Percentiles rank a stretch among this genome's conserved stretches.
Conservation (phyloP, 208 protist species). For the Entamoeba nuttalli region DNA sequence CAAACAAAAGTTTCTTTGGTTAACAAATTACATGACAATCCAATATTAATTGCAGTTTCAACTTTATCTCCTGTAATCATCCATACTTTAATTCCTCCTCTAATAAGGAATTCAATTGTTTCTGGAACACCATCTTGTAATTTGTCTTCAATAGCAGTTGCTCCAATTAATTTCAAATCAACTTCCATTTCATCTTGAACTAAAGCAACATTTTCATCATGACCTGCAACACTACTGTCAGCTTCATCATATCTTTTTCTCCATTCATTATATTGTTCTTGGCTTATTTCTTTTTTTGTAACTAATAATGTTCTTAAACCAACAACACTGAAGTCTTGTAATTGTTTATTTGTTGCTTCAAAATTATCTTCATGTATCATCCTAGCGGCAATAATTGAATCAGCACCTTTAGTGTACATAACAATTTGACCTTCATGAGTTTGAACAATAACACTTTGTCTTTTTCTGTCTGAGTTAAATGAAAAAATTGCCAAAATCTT, state of each 20-base stretch:
- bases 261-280: not conserved
- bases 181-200: not conserved
- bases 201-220: not conserved
- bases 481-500: not conserved
- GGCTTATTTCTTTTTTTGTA: not conserved
- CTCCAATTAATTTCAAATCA: conserved; percentile 8
- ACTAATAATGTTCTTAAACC: not conserved
- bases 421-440: not conserved
- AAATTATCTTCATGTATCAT: not conserved
- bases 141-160: conserved; percentile 39
- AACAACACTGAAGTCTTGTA: not conserved
- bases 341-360: not conserved
- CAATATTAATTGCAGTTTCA: conserved; percentile 55
- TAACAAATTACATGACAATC: not conserved
- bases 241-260: not conserved
- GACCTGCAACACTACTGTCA: not conserved
- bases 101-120: conserved; percentile 35
- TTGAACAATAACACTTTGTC: conserved; percentile 6
- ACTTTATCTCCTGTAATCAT: conserved; percentile 93
- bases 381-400: not conserved
- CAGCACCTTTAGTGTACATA: not conserved
- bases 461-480: conserved; percentile 11
- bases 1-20: not conserved
- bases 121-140: conserved; percentile 42
- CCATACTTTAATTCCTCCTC: conserved; percentile 71